Evolutionary conservation across 169 alveolate genomes (phyloP).

Genomic region (Toxoplasma gondii): DNA sequence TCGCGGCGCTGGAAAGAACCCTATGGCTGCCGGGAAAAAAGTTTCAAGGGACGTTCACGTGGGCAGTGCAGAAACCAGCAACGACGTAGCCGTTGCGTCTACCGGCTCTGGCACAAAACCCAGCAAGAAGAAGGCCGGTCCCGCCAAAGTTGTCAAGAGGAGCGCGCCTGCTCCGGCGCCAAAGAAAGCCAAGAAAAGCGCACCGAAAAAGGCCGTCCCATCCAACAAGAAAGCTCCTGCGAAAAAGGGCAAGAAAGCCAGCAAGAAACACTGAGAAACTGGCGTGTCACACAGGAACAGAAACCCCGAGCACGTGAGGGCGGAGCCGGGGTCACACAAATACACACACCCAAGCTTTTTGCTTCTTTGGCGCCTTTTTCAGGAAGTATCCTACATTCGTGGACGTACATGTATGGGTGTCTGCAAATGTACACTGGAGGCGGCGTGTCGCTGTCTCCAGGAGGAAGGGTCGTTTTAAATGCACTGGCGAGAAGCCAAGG

Average conservation of each 20-base stretch:
- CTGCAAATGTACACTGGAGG: neutral
- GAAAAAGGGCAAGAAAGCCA: neutral
- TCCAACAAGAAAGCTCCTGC: neutral
- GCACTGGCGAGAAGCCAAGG: neutral
- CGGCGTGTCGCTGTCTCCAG: neutral
- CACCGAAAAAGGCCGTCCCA: neutral
- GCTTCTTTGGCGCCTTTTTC: neutral
- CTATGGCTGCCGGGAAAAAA: neutral
- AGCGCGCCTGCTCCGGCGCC: neutral
- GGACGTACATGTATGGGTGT: neutral
- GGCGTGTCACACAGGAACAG: neutral
- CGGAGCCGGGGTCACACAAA: constrained; percentile 1
- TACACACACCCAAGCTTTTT: neutral
- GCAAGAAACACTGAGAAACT: neutral
- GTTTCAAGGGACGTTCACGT: neutral
- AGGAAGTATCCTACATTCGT: neutral
- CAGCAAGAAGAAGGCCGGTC: neutral
- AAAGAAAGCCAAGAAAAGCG: neutral
- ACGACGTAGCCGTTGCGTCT: neutral
- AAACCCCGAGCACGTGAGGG: neutral
- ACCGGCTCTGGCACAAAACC: neutral
- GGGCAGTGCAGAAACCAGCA: neutral
- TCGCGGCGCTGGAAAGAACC: neutral
- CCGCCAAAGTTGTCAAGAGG: neutral
- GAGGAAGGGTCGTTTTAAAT: neutral